Evolutionary conservation across 768 basidiomycete genomes (phyloP), one percentile per base, ranked within the genome.

Genomic region (Russula griseocarnosa): DNA sequence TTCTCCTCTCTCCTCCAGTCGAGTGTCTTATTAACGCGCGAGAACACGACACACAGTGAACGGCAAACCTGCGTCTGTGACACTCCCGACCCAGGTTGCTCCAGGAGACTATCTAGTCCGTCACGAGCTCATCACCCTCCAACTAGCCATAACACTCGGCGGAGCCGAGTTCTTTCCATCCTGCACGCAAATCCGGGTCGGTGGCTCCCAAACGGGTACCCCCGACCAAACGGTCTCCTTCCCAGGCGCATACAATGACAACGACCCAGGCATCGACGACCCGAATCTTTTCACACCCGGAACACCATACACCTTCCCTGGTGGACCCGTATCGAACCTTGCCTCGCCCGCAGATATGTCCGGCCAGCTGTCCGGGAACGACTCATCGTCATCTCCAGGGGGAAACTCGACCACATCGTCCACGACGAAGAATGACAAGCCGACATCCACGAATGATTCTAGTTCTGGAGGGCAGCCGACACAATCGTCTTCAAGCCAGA

Each of bases 151-250:
- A n/a, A 67, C 70, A 2, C 11, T 70, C 20, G 84, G 85, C 6
- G 87, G 87, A 22, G 90, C 88, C 1, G 90, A 93, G 74, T 92
- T 91, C 74, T 93, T 92, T 72, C 85, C 87, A 0, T 82, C 83
- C 30, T 93, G 90, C 73, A 78, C 81, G 3, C 82, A 83, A 72
- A n/a, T 77, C 62, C 75, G 71, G 44, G 73, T 92, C 42, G 74
- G 78, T 2, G 88, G 89, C 13, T 79, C 75, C 56, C 79, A 79
- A 51, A 79, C 78, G 1, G 85, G 82, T 16, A 71, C 65, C 1
- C 85, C 86, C 3, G 74, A 70, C 63, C 82, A 86, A 55, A 82
- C 84, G 38, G 88, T 88, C 46, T 77, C 74, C 40, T 78, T 92
- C 63, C 90, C 90, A 1, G 90, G 90, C 26, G 89, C 82, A 20